These are phyloP conservation scores for Monosporascus sp. DNA, from an alignment of 2,329 filamentous ascomycete species.

Conservation along the genomic window DNA sequence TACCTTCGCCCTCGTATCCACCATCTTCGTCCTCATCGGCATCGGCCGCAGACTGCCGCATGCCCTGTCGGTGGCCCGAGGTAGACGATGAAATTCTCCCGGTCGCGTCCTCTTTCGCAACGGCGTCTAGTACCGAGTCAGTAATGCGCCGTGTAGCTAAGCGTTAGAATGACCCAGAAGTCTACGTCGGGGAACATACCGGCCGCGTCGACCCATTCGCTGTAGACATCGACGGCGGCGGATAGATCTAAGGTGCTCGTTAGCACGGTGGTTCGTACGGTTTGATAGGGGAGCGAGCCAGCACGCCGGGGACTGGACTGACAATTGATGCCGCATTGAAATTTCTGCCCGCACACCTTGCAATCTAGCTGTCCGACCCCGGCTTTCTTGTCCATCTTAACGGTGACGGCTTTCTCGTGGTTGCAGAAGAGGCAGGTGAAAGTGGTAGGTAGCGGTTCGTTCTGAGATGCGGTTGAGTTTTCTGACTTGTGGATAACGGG, in stretches of 20 bases:
- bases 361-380: conserved; percentile 82
- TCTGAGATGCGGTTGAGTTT: conserved; percentile 32
- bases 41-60: conserved; percentile 16
- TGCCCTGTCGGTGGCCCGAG: conserved; percentile 10
- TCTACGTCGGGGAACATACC: conserved; percentile 31
- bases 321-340: conserved; percentile 93
- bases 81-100: conserved; percentile 10
- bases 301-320: conserved; percentile 1
- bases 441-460: conserved; percentile 69
- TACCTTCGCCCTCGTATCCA: conserved; percentile 47
- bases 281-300: conserved; percentile 3
- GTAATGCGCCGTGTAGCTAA: conserved; percentile 9
- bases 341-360: conserved; percentile 89
- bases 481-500: background rate
- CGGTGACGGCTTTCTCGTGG: conserved; percentile 85
- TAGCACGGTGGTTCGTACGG: conserved; percentile 1
- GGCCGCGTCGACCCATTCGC: conserved; percentile 92
- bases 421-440: conserved; percentile 99
- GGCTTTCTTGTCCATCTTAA: conserved; percentile 90
- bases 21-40: conserved; percentile 46
- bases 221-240: conserved; percentile 89
- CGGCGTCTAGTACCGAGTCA: conserved; percentile 35
- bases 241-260: conserved; percentile 61
- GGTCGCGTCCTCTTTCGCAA: conserved; percentile 37
- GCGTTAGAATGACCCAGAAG: background rate